These are phyloP conservation scores for Yarrowia galli DNA, from an alignment of 1,139 yeast species.

Conservation along the genomic window DNA sequence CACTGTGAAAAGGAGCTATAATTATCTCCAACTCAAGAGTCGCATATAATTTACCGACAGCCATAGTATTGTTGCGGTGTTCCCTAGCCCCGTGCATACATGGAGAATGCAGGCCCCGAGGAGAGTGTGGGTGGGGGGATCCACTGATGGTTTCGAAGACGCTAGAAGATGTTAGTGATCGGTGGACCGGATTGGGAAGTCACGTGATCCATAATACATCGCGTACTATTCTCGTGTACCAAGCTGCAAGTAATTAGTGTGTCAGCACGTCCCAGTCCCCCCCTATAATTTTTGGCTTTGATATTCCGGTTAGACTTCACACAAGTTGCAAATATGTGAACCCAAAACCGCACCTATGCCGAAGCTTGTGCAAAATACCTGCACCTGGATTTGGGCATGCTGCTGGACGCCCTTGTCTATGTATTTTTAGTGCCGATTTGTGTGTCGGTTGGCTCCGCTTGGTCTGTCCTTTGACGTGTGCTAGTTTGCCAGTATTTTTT, in stretches of 20 bases:
- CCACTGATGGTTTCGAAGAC: not conserved
- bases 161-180: too few relatives aligned
- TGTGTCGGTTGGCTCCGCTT: not conserved
- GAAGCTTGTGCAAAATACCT: conserved; percentile 25
- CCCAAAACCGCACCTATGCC: not conserved
- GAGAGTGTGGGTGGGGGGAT: not conserved
- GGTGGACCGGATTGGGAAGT: too few relatives aligned
- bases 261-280: too few relatives aligned
- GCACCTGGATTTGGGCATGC: not conserved
- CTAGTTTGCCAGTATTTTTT: too few relatives aligned
- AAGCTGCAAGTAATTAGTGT: too few relatives aligned
- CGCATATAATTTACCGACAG: not conserved
- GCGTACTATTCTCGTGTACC: too few relatives aligned
- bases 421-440: not conserved
- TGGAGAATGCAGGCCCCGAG: not conserved
- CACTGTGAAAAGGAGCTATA: not conserved
- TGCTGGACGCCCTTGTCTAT: not conserved
- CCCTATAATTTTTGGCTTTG: not conserved
- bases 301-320: too few relatives aligned
- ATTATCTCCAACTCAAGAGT: conserved; percentile 8
- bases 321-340: conserved; percentile 4
- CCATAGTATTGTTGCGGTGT: conserved; percentile 6
- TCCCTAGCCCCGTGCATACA: conserved; percentile 24
- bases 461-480: too few relatives aligned
- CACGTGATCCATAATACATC: too few relatives aligned